These are phyloP conservation scores for Rhexocercosporidium sp. DNA, from an alignment of 2,329 filamentous ascomycete species.

Conservation along the genomic window DNA sequence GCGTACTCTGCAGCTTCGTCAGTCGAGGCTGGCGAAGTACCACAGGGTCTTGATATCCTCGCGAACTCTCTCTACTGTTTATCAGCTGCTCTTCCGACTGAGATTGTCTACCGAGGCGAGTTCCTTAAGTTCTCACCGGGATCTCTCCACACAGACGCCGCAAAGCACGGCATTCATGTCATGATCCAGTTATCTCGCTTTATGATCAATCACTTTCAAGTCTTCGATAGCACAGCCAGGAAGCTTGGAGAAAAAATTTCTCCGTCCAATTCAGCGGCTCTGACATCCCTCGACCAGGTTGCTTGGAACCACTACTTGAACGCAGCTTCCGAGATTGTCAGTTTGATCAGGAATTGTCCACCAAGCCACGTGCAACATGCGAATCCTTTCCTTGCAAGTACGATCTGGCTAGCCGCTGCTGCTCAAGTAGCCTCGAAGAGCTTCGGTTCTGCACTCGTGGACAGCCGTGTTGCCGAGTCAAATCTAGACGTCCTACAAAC, in stretches of 20 bases:
- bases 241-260: neutral
- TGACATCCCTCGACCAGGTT: conserved; percentile 10
- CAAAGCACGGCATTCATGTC: conserved; percentile 28
- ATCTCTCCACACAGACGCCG: conserved; percentile 7
- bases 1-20: conserved; percentile 2
- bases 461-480: conserved; percentile 20
- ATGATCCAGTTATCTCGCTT: conserved; percentile 29
- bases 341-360: conserved; percentile 19
- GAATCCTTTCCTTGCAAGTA: conserved; percentile 29
- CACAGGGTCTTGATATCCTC: conserved; percentile 9
- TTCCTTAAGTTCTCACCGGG: conserved; percentile 17
- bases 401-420: conserved; percentile 31
- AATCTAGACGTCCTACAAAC: conserved; percentile 28
- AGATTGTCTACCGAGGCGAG: conserved; percentile 17
- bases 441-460: conserved; percentile 10
- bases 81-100: conserved; percentile 18
- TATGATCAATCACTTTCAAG: conserved; percentile 29
- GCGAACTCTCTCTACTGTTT: conserved; percentile 26
- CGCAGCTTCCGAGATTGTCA: conserved; percentile 25
- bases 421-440: conserved; percentile 22
- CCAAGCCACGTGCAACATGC: conserved; percentile 23
- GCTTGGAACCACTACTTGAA: conserved; percentile 26
- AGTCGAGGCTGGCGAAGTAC: neutral
- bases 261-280: neutral
- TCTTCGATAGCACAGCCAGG: conserved; percentile 22